Evolutionary conservation across 768 basidiomycete genomes (phyloP), one percentile per base, ranked within the genome.

Genomic region (Podaxis sp.): DNA sequence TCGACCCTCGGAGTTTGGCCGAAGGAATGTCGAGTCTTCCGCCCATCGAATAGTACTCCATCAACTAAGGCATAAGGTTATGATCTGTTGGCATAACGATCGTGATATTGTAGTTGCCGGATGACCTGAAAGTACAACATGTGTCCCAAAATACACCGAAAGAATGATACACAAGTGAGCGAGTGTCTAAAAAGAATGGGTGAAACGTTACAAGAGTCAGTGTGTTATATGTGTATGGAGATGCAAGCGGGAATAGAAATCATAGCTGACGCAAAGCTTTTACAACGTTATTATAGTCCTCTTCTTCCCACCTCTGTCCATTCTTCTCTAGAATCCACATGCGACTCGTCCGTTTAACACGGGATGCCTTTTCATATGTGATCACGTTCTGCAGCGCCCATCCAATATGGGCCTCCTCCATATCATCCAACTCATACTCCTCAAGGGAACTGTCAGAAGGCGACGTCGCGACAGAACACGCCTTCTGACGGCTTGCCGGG

Each of bases 1-100:
- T 66, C 35, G 57, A 63, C 50, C 70, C 51, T 2, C 77, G 90
- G 51, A 93, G 91, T 76, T 72, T 94, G 62, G 86, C 90, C 10
- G 90, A 93, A 67, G 77, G 76, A 27, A 75, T 76, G 74, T 73
- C 70, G 21, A 66, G 64, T 53, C 54, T 54, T 14, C 52, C 46
- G 11, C 13, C 32, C 18, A 16, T 37, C n/a, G 46, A 61, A 16
- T 61, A 44, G 23, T 36, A 4, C 18, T 25, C 9, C 32, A 10
- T 53, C 32, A 27, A 27, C 35, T 36, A 56, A 21, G 25, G n/a
- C 37, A 38, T 38, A n/a, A 37, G 21, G 28, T 40, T 40, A 21
- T 35, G n/a, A 25, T 4, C 32, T 48, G 47, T 57, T 38, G 56
- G 21, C 42, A 57, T 57, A 44, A 28, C 28, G 25, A 25, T 57